Evolutionary conservation across 164 flowering plant species (phyloP).

Genomic region (Cinnamomum chago): DNA sequence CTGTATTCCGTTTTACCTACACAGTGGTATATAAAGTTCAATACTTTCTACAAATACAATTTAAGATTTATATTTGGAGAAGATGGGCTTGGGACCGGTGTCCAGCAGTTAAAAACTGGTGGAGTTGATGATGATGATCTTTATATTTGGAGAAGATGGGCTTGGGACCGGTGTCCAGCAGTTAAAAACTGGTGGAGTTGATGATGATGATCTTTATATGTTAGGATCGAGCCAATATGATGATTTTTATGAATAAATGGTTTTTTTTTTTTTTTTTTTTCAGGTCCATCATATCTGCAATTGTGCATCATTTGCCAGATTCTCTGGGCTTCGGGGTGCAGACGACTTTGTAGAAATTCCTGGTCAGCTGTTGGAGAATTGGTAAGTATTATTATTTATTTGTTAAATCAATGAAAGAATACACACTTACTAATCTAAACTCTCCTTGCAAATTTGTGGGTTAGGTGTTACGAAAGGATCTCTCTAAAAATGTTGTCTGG

Average conservation of each 20-base stretch:
- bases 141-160: too few relatives aligned
- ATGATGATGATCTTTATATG: neutral
- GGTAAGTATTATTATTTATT: constrained; percentile 34
- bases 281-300: constrained; percentile 92
- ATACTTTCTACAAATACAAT: too few relatives aligned
- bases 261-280: neutral
- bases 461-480: constrained; percentile 82
- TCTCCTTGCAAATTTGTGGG: constrained; percentile 14
- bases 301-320: constrained; percentile 81
- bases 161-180: too few relatives aligned
- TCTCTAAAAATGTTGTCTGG: constrained; percentile 84
- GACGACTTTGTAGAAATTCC: constrained; percentile 93
- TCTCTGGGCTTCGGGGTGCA: constrained; percentile 83
- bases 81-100: too few relatives aligned
- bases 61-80: too few relatives aligned
- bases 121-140: neutral
- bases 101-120: too few relatives aligned
- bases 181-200: too few relatives aligned
- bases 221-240: neutral
- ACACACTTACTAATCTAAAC: neutral
- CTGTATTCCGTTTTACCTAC: too few relatives aligned
- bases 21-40: too few relatives aligned
- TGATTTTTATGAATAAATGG: neutral
- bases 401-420: neutral
- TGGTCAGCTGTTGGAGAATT: constrained; percentile 74